phyloP scores from a whole-genome alignment of 305 asterid genomes.

The Petunia hybrid region DNA sequence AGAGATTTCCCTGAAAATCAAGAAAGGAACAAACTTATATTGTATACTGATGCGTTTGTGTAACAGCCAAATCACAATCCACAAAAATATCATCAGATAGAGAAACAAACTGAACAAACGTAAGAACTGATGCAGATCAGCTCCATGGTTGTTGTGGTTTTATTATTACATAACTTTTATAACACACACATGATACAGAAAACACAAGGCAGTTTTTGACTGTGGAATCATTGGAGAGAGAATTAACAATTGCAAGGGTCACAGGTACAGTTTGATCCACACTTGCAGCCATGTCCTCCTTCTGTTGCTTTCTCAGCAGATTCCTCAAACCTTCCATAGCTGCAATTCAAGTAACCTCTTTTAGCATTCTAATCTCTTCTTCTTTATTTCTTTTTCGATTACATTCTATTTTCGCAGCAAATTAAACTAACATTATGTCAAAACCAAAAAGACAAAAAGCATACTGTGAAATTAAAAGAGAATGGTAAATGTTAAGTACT shows the following conservation, averaged over 20 bases:
- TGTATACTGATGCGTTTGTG: too few species aligned
- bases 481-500: neutral
- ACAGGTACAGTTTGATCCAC: slow-evolving; percentile 30
- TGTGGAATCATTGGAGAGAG: neutral
- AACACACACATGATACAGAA: neutral
- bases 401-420: too few species aligned
- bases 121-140: neutral
- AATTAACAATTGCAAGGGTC: slow-evolving; percentile 31
- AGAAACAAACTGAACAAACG: neutral
- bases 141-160: neutral
- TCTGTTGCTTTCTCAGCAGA: slow-evolving; percentile 9
- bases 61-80: neutral
- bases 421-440: neutral
- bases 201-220: neutral
- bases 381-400: neutral
- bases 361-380: neutral
- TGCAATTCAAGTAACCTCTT: neutral
- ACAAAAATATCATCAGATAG: neutral
- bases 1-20: neutral
- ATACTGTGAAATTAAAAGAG: neutral
- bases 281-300: slow-evolving; percentile 30
- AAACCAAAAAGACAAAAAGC: neutral
- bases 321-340: neutral
- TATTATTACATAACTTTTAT: neutral
- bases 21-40: neutral